phyloP scores from a whole-genome alignment of 805 yeast genomes.

The Priceomyces medius region DNA sequence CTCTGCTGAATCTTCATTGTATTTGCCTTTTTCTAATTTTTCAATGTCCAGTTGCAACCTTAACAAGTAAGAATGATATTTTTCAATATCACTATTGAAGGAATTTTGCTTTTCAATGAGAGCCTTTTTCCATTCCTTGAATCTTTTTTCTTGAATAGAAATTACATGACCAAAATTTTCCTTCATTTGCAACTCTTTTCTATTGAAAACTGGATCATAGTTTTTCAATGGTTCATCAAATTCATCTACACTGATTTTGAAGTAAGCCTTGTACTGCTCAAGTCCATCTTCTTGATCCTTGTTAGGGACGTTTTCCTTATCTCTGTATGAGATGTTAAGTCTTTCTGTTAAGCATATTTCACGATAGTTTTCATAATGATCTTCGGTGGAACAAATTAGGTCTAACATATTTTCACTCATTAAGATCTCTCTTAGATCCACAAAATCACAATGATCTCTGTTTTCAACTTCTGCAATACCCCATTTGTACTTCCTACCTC shows the following conservation, averaged over 20 bases:
- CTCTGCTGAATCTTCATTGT: background rate
- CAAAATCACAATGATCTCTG: conserved; percentile 73
- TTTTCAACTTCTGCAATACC: conserved; percentile 85
- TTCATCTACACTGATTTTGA: conserved; percentile 29
- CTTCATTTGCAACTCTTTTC: conserved; percentile 44
- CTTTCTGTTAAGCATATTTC: conserved; percentile 54
- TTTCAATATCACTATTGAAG: conserved; percentile 55
- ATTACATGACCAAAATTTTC: conserved; percentile 44
- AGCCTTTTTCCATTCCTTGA: conserved; percentile 61
- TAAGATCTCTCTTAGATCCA: conserved; percentile 59
- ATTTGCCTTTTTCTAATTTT: conserved; percentile 6
- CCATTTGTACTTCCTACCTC: conserved; percentile 83
- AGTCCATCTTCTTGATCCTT: conserved; percentile 20
- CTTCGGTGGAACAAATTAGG: conserved; percentile 71
- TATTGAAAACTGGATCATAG: conserved; percentile 47
- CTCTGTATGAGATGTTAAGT: conserved; percentile 20
- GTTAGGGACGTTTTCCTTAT: background rate
- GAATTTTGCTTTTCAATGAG: conserved; percentile 54
- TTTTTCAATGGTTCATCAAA: conserved; percentile 42
- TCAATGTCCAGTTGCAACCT: conserved; percentile 30
- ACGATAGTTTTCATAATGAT: conserved; percentile 73
- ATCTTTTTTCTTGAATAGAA: conserved; percentile 51
- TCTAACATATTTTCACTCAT: conserved; percentile 75
- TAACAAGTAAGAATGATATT: conserved; percentile 34
- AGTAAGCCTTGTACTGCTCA: conserved; percentile 38